These are phyloP conservation scores for Drechslerella stenobrocha DNA, from an alignment of 2,329 filamentous ascomycete species.

Conservation along the genomic window DNA sequence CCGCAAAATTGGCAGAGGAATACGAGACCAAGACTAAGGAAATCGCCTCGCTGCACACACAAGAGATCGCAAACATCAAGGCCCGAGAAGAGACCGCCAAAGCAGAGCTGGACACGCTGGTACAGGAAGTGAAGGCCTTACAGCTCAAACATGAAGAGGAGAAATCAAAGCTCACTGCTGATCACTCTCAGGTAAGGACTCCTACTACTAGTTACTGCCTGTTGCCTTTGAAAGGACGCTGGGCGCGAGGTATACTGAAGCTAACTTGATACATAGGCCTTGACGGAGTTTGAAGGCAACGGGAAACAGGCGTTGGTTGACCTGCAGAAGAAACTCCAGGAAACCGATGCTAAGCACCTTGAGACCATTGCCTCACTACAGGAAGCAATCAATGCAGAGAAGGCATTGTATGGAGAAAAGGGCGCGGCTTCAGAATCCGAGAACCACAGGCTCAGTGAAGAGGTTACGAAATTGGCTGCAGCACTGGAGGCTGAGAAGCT, in stretches of 20 bases:
- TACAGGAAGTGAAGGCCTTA: conserved; percentile 23
- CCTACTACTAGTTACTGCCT: background rate
- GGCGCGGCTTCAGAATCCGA: conserved; percentile 19
- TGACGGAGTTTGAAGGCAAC: conserved; percentile 31
- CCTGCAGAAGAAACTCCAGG: conserved; percentile 23
- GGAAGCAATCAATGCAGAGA: conserved; percentile 11
- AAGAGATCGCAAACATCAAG: conserved; percentile 25
- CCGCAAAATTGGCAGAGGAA: conserved; percentile 17
- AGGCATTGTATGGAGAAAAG: conserved; percentile 13
- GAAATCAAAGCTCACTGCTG: conserved; percentile 24
- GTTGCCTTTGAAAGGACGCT: no score
- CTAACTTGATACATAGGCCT: conserved; percentile 11
- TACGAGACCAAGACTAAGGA: conserved; percentile 34
- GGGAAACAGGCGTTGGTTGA: conserved; percentile 27
- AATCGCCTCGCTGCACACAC: conserved; percentile 5
- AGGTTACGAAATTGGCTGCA: conserved; percentile 24
- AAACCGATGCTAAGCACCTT: conserved; percentile 9
- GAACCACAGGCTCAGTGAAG: conserved; percentile 18
- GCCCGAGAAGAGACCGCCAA: conserved; percentile 18
- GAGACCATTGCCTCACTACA: conserved; percentile 14
- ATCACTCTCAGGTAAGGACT: conserved; percentile 21
- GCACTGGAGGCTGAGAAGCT: conserved; percentile 34
- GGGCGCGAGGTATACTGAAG: no score
- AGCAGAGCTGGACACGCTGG: conserved; percentile 10
- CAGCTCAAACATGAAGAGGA: conserved; percentile 33